These are phyloP conservation scores for Heliosperma pusillum DNA, from an alignment of 148 eudicot genomes.

Conservation along the genomic window DNA sequence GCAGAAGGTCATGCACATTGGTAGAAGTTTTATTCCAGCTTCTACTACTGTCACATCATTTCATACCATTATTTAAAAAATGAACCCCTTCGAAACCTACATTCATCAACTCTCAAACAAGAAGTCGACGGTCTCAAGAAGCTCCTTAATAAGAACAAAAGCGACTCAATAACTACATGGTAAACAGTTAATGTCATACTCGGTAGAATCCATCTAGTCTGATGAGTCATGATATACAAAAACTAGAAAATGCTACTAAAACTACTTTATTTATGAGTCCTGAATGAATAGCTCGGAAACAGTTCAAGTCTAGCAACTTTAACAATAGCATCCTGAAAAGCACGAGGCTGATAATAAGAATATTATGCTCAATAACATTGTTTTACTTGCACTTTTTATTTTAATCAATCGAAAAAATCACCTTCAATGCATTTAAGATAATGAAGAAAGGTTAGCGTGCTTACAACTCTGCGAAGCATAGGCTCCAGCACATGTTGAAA, in stretches of 20 bases:
- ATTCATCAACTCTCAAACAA: neutral
- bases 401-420: neutral
- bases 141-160: no score
- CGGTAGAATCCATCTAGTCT: neutral
- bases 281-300: neutral
- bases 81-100: no score
- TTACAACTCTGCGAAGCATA: slow-evolving; percentile 68
- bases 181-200: no score
- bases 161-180: no score
- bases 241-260: neutral
- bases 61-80: no score
- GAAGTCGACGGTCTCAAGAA: no score
- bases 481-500: slow-evolving; percentile 45
- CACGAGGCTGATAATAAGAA: neutral
- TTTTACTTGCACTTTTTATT: neutral
- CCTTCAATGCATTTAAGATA: neutral
- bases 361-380: neutral
- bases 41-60: neutral
- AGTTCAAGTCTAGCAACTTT: neutral
- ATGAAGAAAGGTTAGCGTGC: slow-evolving; percentile 21
- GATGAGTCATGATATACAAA: neutral
- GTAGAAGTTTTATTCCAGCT: neutral
- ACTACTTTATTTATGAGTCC: neutral
- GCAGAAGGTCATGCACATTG: neutral
- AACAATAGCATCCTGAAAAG: neutral